A percentile compares a stretch with the other conserved stretches of the same genome.
Conservation (phyloP, 2,329 filamentous ascomycete species). For the Aspergillus puulaauensis region DNA sequence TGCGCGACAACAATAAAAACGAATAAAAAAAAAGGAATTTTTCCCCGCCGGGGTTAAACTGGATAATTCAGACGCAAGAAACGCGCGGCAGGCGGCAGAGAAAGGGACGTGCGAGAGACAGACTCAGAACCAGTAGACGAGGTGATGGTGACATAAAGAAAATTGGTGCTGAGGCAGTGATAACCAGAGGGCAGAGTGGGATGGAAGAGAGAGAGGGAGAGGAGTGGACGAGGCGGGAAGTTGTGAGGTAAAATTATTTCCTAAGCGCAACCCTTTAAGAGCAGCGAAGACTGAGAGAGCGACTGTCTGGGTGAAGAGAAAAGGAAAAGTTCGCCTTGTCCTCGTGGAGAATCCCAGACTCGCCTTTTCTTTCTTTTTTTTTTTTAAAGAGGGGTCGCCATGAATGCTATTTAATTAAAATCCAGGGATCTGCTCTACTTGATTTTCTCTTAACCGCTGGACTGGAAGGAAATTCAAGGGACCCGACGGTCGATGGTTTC, state of each 20-base stretch:
- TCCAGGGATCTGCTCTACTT: constrained; percentile 11
- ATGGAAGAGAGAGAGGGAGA: constrained; percentile 18
- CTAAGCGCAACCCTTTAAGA: constrained; percentile 30
- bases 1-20: not conserved
- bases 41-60: constrained; percentile 16
- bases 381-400: not conserved
- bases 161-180: constrained; percentile 33
- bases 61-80: constrained; percentile 28
- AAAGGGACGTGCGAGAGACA: constrained; percentile 40
- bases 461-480: constrained; percentile 3
- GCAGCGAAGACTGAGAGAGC: not conserved
- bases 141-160: constrained; percentile 42
- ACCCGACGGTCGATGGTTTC: not conserved
- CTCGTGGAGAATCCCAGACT: constrained; percentile 12
- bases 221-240: constrained; percentile 23
- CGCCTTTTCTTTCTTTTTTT: not conserved
- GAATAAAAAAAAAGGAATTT: constrained; percentile 12
- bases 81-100: constrained; percentile 42
- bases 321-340: constrained; percentile 12
- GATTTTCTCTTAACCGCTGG: constrained; percentile 9
- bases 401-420: constrained; percentile 9
- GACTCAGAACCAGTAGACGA: constrained; percentile 21
- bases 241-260: constrained; percentile 44
- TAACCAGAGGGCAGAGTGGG: constrained; percentile 24
- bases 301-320: constrained; percentile 12